These are phyloP conservation scores for Trichoderma sp. DNA, from an alignment of 2,329 filamentous ascomycete genomes.

Conservation along the genomic window DNA sequence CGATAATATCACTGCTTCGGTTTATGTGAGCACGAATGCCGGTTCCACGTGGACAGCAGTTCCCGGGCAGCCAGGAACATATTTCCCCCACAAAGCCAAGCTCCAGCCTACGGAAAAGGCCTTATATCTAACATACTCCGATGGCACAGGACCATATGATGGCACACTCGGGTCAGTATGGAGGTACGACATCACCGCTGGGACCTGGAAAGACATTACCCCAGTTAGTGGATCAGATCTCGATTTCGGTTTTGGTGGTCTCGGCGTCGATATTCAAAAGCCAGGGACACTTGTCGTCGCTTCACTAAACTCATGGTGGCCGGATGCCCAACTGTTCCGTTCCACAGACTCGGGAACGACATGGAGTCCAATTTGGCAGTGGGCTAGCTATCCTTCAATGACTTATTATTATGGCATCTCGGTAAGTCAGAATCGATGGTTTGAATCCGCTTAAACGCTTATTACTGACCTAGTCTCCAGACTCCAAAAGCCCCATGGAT, in stretches of 20 bases:
- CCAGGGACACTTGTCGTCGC: conserved; percentile 4
- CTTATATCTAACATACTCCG: conserved; percentile 2
- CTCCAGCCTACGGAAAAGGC: conserved; percentile 6
- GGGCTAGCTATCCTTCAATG: conserved; percentile 10
- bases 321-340: conserved; percentile 5
- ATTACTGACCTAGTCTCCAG: not conserved
- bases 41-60: conserved; percentile 11
- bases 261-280: not conserved
- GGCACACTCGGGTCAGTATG: not conserved
- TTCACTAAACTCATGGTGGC: conserved; percentile 13
- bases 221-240: conserved; percentile 3
- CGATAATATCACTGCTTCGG: conserved; percentile 12
- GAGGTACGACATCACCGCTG: conserved; percentile 4
- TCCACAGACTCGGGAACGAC: conserved; percentile 5
- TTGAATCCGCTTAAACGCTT: not conserved
- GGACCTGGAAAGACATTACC: conserved; percentile 10
- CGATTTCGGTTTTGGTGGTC: conserved; percentile 9
- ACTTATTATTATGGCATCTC: conserved; percentile 13
- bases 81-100: conserved; percentile 14
- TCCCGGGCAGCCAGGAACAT: conserved; percentile 2
- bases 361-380: conserved; percentile 1
- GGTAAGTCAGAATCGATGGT: not conserved
- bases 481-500: conserved; percentile 11
- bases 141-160: conserved; percentile 11
- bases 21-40: conserved; percentile 13